A percentile compares a stretch with the other conserved stretches of the same genome.
Evolutionary conservation across 768 basidiomycete genomes (phyloP).

Genomic region (Phylloporus arenicola): DNA sequence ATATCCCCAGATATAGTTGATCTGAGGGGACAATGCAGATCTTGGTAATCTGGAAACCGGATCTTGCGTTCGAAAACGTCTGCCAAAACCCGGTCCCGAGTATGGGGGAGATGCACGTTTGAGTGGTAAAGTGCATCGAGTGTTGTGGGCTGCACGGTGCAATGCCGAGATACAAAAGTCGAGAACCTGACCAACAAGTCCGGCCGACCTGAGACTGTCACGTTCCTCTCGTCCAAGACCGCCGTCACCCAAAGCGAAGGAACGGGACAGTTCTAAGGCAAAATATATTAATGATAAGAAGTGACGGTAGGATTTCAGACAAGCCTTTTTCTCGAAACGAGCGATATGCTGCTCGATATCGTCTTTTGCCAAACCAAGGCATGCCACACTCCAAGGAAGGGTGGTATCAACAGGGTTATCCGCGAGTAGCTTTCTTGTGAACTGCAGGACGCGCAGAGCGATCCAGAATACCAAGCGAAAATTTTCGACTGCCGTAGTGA

Average conservation of each 20-base stretch:
- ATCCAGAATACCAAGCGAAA: constrained; percentile 52
- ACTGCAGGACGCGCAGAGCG: constrained; percentile 38
- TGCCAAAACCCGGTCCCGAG: constrained; percentile 37
- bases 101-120: constrained; percentile 13
- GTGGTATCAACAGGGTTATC: constrained; percentile 17
- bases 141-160: constrained; percentile 38
- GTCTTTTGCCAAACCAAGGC: constrained; percentile 30
- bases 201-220: constrained; percentile 58
- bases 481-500: constrained; percentile 40
- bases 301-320: not conserved
- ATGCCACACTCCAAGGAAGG: constrained; percentile 44
- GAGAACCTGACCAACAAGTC: constrained; percentile 44
- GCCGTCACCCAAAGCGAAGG: constrained; percentile 45
- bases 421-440: constrained; percentile 21
- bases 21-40: constrained; percentile 46
- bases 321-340: constrained; percentile 21
- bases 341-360: constrained; percentile 24
- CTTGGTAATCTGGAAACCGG: constrained; percentile 42
- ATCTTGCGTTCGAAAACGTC: constrained; percentile 45
- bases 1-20: constrained; percentile 41
- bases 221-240: constrained; percentile 40
- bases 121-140: constrained; percentile 53
- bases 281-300: not conserved
- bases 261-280: constrained; percentile 9
- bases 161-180: constrained; percentile 30